A percentile compares a stretch with the other conserved stretches of the same genome.
Evolutionary conservation across 352 stramenopile genomes (phyloP).

Genomic region (Globisporangium viniferum): DNA sequence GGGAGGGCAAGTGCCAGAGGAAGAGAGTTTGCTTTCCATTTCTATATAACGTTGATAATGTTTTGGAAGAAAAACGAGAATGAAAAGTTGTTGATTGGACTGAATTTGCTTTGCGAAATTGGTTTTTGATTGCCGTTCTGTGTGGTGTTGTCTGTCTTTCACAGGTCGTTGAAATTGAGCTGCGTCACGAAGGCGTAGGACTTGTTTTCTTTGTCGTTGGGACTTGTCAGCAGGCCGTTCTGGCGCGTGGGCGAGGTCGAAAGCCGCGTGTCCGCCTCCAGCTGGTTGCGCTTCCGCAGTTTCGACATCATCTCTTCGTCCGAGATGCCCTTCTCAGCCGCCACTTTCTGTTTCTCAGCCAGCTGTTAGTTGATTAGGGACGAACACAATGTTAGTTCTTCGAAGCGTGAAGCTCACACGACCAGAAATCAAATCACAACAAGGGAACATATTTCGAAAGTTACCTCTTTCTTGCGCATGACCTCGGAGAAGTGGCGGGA

Average conservation of each 20-base stretch:
- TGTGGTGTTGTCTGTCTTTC: conserved; percentile 4
- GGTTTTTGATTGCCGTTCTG: not conserved
- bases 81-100: not conserved
- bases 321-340: conserved; percentile 75
- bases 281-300: conserved; percentile 68
- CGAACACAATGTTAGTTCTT: not conserved
- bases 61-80: conserved; percentile 9
- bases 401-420: not conserved
- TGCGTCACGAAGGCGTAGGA: conserved; percentile 73
- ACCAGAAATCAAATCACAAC: not conserved
- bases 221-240: conserved; percentile 31
- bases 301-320: conserved; percentile 83
- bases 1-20: not conserved
- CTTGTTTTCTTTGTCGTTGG: conserved; percentile 36
- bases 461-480: conserved; percentile 80
- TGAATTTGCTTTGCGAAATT: not conserved
- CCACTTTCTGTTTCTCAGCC: conserved; percentile 71
- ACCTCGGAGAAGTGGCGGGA: conserved; percentile 76
- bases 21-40: not conserved
- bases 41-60: conserved; percentile 10
- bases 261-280: conserved; percentile 61
- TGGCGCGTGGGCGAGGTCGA: conserved; percentile 58
- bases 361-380: conserved; percentile 25
- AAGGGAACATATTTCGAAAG: not conserved
- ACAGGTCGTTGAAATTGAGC: conserved; percentile 66